Percentiles rank a stretch among this genome's conserved stretches.
Conservation (phyloP, 2,329 filamentous ascomycete genomes). For the Cladosporium velox region DNA sequence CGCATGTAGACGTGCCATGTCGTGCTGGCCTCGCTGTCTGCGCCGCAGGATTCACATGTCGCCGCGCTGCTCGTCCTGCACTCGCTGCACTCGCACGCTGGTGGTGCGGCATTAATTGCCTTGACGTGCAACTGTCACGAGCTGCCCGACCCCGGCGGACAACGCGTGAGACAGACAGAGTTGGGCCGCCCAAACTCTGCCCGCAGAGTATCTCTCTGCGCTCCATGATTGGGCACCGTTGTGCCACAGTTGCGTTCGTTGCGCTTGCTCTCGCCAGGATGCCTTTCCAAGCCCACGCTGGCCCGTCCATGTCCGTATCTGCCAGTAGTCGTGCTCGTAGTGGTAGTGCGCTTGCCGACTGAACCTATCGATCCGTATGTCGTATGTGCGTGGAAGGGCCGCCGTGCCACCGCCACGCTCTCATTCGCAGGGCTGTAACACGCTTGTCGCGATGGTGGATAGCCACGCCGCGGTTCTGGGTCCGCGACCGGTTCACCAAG, state of each 20-base stretch:
- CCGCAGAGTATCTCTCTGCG: not conserved
- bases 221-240: slow-evolving; percentile 5
- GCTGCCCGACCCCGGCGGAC: not conserved
- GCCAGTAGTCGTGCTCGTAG: not conserved
- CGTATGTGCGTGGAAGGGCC: not conserved
- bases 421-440: slow-evolving; percentile 20
- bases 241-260: slow-evolving; percentile 8
- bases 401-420: slow-evolving; percentile 6
- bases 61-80: not conserved
- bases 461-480: slow-evolving; percentile 9
- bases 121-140: slow-evolving; percentile 11
- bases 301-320: slow-evolving; percentile 2
- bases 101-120: slow-evolving; percentile 8
- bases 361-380: not conserved
- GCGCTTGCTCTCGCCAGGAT: slow-evolving; percentile 4
- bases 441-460: not conserved
- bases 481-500: slow-evolving; percentile 4
- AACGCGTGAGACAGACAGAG: slow-evolving; percentile 10
- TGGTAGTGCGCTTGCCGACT: not conserved
- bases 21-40: slow-evolving; percentile 3
- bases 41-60: slow-evolving; percentile 1
- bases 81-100: not conserved
- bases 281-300: not conserved
- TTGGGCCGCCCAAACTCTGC: slow-evolving; percentile 18
- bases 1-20: slow-evolving; percentile 2